Conservation (phyloP, 202 grass and related monocot species). For the Elaeis oleifera region DNA sequence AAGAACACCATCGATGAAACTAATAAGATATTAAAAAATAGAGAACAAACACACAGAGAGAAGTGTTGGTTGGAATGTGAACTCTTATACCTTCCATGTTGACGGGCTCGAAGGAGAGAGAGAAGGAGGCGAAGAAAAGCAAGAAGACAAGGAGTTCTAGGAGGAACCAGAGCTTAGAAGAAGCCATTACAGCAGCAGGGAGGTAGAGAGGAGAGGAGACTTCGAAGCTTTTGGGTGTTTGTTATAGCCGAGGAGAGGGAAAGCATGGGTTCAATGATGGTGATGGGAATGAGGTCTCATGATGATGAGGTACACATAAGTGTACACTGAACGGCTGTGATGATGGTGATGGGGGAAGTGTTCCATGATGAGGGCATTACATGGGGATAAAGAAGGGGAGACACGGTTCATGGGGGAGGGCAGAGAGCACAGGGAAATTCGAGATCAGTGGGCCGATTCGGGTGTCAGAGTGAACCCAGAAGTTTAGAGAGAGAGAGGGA, state of each 20-base stretch:
- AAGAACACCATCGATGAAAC: not conserved
- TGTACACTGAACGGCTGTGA: not conserved
- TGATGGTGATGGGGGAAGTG: not conserved
- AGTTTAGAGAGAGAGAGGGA: conserved; percentile 1
- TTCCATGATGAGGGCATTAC: conserved; percentile 12
- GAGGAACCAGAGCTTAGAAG: conserved; percentile 1
- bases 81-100: conserved; percentile 68
- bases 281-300: conserved; percentile 11
- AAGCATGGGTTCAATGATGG: conserved; percentile 26
- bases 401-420: not conserved
- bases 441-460: conserved; percentile 8
- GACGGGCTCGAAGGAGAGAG: conserved; percentile 61
- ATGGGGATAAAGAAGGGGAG: not conserved
- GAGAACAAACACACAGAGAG: not conserved
- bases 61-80: not conserved
- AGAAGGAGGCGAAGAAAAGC: conserved; percentile 22
- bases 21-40: conserved; percentile 1
- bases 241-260: conserved; percentile 2
- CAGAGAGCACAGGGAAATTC: not conserved
- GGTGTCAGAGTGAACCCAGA: conserved; percentile 13
- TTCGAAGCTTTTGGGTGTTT: not conserved
- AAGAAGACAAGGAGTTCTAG: conserved; percentile 6
- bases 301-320: conserved; percentile 6
- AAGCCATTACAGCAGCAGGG: conserved; percentile 12
- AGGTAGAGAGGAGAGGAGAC: not conserved